Conservation (phyloP, 2,329 filamentous ascomycete species). For the Mariannaea elegans region DNA sequence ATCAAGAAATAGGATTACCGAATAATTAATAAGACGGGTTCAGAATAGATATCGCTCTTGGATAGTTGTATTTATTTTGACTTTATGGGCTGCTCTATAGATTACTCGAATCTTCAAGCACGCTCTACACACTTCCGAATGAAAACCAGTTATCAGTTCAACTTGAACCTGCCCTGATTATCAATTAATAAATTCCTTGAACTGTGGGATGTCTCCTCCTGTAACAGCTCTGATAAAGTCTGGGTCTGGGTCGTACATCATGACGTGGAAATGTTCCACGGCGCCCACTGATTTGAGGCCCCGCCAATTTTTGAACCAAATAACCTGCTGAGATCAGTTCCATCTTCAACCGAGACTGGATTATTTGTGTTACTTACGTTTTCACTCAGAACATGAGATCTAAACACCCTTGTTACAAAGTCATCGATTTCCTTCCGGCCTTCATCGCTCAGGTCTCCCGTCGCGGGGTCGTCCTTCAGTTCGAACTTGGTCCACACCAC, state of each 20-base stretch:
- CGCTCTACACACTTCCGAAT: neutral
- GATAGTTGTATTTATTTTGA: too few species aligned
- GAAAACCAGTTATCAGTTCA: neutral
- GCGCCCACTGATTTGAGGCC: slow-evolving; percentile 84
- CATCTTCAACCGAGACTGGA: neutral
- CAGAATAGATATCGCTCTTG: neutral
- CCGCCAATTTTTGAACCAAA: slow-evolving; percentile 79
- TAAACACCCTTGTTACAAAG: slow-evolving; percentile 76
- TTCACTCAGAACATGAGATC: slow-evolving; percentile 57
- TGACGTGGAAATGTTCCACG: slow-evolving; percentile 94
- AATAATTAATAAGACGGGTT: neutral
- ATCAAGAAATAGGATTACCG: neutral
- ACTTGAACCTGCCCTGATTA: neutral
- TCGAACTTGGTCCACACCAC: slow-evolving; percentile 94
- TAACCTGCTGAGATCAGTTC: slow-evolving; percentile 41
- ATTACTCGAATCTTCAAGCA: neutral
- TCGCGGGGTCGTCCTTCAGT: slow-evolving; percentile 72
- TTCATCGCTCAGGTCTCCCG: slow-evolving; percentile 72
- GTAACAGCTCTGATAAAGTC: slow-evolving; percentile 77
- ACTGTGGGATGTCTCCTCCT: slow-evolving; percentile 75
- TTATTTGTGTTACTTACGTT: slow-evolving; percentile 54
- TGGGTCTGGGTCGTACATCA: slow-evolving; percentile 81
- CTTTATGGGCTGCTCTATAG: neutral
- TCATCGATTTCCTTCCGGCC: slow-evolving; percentile 72
- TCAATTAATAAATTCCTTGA: slow-evolving; percentile 49